phyloP scores from a whole-genome alignment of 192 early-diverging fungal species.

The Umbelopsis isabellina region DNA sequence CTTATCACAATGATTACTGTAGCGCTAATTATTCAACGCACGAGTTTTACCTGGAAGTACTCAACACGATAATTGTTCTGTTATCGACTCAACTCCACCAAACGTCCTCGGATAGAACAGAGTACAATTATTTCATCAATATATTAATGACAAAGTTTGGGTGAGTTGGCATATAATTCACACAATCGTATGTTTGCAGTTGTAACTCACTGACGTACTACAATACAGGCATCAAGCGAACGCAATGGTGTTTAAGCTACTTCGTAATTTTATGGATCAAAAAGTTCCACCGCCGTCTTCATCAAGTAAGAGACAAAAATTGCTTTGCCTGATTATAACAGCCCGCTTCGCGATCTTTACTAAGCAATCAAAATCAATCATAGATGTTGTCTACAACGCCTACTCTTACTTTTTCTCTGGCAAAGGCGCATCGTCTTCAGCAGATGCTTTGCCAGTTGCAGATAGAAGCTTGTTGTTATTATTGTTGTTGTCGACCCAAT shows the following conservation, averaged over 20 bases:
- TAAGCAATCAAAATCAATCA: slow-evolving; percentile 25
- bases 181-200: background rate
- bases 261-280: slow-evolving; percentile 58
- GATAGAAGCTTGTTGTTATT: slow-evolving; percentile 67
- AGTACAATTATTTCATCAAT: slow-evolving; percentile 68
- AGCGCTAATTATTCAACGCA: slow-evolving; percentile 56
- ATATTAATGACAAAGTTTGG: slow-evolving; percentile 62
- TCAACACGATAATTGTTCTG: slow-evolving; percentile 66
- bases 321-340: slow-evolving; percentile 1
- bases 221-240: slow-evolving; percentile 56
- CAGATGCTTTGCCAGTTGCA: slow-evolving; percentile 58
- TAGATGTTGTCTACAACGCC: slow-evolving; percentile 66
- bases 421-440: slow-evolving; percentile 41
- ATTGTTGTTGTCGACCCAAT: slow-evolving; percentile 53
- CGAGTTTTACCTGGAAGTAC: slow-evolving; percentile 69
- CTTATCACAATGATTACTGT: background rate
- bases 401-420: slow-evolving; percentile 69
- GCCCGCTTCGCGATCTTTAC: background rate
- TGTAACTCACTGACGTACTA: background rate
- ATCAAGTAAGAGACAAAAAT: slow-evolving; percentile 40
- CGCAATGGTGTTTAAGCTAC: slow-evolving; percentile 54
- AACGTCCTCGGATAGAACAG: slow-evolving; percentile 33
- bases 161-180: slow-evolving; percentile 28
- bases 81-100: slow-evolving; percentile 66
- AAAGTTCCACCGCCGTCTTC: slow-evolving; percentile 46